Evolutionary conservation across 148 eudicot species (phyloP).

Genomic region (Nepenthes mirabilis): DNA sequence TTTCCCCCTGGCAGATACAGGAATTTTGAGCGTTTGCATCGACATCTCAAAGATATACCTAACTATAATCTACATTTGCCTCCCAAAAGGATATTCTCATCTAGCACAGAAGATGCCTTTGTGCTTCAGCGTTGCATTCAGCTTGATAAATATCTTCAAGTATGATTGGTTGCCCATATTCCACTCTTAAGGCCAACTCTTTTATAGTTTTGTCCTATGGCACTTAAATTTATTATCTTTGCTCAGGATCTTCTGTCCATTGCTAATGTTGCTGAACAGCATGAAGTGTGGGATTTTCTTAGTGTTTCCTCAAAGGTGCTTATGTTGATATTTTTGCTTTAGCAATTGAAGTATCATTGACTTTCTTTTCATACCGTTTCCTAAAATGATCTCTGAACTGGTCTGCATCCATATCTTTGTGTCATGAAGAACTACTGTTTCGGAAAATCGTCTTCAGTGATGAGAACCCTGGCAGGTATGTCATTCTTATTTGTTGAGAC

Average conservation of each 20-base stretch:
- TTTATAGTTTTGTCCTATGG: conserved; percentile 1
- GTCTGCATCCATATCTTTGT: conserved; percentile 3
- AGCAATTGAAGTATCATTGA: background rate
- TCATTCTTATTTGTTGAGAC: conserved; percentile 1
- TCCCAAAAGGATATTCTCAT: conserved; percentile 97
- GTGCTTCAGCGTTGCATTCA: conserved; percentile 98
- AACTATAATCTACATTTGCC: conserved; percentile 92
- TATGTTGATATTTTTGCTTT: background rate
- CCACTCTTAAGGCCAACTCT: background rate
- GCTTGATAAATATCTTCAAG: conserved; percentile 93
- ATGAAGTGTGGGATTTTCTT: conserved; percentile 98
- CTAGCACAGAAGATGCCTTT: conserved; percentile 97
- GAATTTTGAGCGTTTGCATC: conserved; percentile 90
- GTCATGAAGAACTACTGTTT: conserved; percentile 79
- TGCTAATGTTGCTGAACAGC: conserved; percentile 98
- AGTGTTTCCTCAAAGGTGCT: conserved; percentile 82
- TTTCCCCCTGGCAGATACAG: conserved; percentile 44
- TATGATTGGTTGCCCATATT: conserved; percentile 15
- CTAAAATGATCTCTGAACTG: background rate
- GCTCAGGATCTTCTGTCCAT: conserved; percentile 87
- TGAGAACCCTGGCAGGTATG: conserved; percentile 89
- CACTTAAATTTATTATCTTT: conserved; percentile 2
- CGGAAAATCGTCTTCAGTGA: conserved; percentile 80
- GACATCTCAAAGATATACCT: conserved; percentile 92
- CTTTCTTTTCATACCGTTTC: background rate